These are phyloP conservation scores for Hypoxylon rickii DNA, from an alignment of 495 filamentous ascomycete genomes.

Conservation along the genomic window DNA sequence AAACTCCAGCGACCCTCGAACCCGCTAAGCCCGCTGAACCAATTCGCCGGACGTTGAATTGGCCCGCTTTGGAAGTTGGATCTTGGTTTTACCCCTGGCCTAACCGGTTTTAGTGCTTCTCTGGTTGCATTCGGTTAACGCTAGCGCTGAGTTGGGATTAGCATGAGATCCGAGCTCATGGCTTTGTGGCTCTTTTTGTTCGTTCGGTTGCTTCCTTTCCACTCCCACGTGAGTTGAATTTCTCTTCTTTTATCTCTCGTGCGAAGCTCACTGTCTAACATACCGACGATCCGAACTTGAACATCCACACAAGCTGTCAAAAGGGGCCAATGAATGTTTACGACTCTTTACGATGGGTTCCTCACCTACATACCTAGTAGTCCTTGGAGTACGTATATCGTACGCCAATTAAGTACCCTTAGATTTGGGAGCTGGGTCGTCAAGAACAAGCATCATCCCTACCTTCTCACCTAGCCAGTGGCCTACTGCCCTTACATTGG, in stretches of 20 bases:
- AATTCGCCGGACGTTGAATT: too few relatives aligned
- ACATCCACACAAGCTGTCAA: too few relatives aligned
- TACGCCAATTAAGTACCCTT: too few relatives aligned
- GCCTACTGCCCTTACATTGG: background rate
- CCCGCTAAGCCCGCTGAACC: too few relatives aligned
- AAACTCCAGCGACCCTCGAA: too few relatives aligned
- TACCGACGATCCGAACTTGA: too few relatives aligned
- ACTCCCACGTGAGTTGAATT: conserved; percentile 20
- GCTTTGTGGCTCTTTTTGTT: background rate
- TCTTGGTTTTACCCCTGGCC: conserved; percentile 34
- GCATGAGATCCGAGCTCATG: conserved; percentile 29
- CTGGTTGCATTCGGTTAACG: conserved; percentile 26
- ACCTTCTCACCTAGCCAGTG: background rate
- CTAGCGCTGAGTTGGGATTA: conserved; percentile 10
- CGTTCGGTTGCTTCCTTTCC: conserved; percentile 2
- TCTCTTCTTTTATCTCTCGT: too few relatives aligned
- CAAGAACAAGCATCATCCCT: background rate
- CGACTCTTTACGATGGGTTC: too few relatives aligned
- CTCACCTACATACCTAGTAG: too few relatives aligned
- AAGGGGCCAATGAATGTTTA: too few relatives aligned
- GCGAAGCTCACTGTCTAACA: too few relatives aligned
- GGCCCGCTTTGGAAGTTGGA: conserved; percentile 14
- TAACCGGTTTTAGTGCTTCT: conserved; percentile 12
- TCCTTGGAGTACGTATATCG: too few relatives aligned
- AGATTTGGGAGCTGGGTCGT: background rate